Evolutionary conservation across 1,139 yeast genomes (phyloP).

Genomic region (Saccharomyces uvarum): DNA sequence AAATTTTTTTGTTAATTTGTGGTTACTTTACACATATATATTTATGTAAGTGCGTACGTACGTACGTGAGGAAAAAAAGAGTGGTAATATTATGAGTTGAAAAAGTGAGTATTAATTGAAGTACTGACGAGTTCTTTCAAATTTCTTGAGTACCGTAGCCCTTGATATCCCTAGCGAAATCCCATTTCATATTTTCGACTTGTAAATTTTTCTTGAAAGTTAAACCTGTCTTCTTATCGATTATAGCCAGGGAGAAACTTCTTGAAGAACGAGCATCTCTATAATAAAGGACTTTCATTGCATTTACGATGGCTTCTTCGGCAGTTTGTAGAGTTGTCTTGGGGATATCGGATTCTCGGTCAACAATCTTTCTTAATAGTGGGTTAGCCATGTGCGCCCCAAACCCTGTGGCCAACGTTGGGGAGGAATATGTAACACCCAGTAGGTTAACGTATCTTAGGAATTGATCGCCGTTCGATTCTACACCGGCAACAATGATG

Average conservation of each 20-base stretch:
- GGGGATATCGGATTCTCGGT: constrained; percentile 62
- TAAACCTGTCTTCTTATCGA: constrained; percentile 54
- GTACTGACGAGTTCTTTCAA: constrained; percentile 11
- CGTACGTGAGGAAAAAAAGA: neutral
- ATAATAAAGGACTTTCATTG: constrained; percentile 91
- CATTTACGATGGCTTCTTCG: constrained; percentile 61
- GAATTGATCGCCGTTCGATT: constrained; percentile 56
- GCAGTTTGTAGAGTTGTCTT: constrained; percentile 71
- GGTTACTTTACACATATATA: neutral
- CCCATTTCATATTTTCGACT: constrained; percentile 75
- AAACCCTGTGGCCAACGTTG: constrained; percentile 91
- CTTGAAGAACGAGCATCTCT: constrained; percentile 94
- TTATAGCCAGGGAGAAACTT: constrained; percentile 74
- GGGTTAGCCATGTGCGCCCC: constrained; percentile 95
- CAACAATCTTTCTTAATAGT: constrained; percentile 74
- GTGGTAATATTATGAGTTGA: neutral
- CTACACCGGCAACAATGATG: constrained; percentile 80
- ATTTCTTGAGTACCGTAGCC: constrained; percentile 77
- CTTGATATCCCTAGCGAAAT: constrained; percentile 75
- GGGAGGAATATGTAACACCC: constrained; percentile 86
- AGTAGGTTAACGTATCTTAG: constrained; percentile 81
- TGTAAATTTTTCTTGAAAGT: constrained; percentile 60
- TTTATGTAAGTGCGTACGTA: neutral
- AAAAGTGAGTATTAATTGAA: neutral
- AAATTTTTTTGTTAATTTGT: neutral